These are phyloP conservation scores for Backusella circina DNA, from an alignment of 192 early-diverging fungal genomes.

Conservation along the genomic window DNA sequence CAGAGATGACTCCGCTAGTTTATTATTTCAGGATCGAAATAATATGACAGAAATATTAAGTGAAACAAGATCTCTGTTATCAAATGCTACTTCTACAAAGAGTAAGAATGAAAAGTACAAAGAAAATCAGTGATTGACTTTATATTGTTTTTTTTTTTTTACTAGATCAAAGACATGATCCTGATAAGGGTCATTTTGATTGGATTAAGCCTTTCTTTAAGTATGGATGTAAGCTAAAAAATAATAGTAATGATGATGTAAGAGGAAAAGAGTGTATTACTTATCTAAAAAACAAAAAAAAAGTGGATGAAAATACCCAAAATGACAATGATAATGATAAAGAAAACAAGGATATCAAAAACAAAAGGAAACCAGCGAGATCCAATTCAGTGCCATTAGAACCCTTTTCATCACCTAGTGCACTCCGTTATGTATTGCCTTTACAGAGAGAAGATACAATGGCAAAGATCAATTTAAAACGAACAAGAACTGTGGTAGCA, in stretches of 20 bases:
- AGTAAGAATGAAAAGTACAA: neutral
- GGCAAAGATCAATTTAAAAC: conserved; percentile 10
- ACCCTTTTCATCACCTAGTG: neutral
- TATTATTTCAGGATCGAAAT: neutral
- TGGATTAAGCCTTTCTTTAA: neutral
- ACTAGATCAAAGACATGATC: neutral
- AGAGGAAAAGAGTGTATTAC: neutral
- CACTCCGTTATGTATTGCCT: conserved; percentile 19
- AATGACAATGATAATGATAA: neutral
- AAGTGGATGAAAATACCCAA: neutral
- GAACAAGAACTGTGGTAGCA: neutral
- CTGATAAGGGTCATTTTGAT: neutral
- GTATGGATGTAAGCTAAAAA: neutral
- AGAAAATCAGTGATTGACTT: too few species aligned
- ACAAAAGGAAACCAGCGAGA: neutral
- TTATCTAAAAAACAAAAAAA: neutral
- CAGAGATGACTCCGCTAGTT: neutral
- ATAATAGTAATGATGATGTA: neutral
- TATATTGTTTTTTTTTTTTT: too few species aligned
- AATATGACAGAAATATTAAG: neutral
- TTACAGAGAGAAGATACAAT: conserved; percentile 21
- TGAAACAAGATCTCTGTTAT: neutral
- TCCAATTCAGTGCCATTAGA: neutral
- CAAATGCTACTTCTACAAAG: neutral
- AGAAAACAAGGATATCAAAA: neutral